Conservation (phyloP, 2,329 filamentous ascomycete genomes). For the Phaeophleospora eucalypticola region DNA sequence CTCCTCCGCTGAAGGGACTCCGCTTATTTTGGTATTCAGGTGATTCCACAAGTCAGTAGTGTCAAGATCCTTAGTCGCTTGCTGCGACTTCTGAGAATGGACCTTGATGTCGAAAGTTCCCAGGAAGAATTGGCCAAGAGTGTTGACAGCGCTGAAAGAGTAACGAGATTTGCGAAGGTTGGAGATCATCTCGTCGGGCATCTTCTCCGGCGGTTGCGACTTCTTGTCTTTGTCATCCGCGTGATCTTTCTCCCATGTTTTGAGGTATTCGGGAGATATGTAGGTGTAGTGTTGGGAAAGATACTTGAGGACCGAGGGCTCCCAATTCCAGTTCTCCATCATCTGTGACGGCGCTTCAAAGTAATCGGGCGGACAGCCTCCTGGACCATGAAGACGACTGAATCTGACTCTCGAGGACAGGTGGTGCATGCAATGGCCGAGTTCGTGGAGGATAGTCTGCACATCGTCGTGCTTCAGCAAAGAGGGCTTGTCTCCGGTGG, state of each 20-base stretch:
- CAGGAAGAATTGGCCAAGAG: slow-evolving; percentile 1
- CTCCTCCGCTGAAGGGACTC: background rate
- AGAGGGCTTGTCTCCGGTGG: slow-evolving; percentile 48
- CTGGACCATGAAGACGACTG: slow-evolving; percentile 64
- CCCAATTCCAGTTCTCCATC: slow-evolving; percentile 74
- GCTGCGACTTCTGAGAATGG: slow-evolving; percentile 1
- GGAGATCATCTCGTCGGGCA: background rate
- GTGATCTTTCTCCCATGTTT: slow-evolving; percentile 5
- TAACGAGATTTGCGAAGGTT: background rate
- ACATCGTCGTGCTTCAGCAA: slow-evolving; percentile 55
- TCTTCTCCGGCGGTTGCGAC: background rate
- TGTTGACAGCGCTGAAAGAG: background rate
- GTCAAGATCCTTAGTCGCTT: slow-evolving; percentile 7
- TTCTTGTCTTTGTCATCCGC: background rate
- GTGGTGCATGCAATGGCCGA: slow-evolving; percentile 68
- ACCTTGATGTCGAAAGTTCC: background rate
- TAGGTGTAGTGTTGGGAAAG: slow-evolving; percentile 3
- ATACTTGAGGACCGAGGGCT: background rate
- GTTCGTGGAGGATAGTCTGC: slow-evolving; percentile 53
- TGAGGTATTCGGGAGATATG: background rate
- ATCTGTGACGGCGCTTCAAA: slow-evolving; percentile 70
- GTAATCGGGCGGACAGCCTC: slow-evolving; percentile 49
- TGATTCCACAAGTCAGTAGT: background rate
- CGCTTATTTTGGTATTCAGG: background rate
- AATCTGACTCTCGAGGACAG: slow-evolving; percentile 59